Conservation (phyloP, 192 early-diverging fungal species). For the Coemansia sp. region DNA sequence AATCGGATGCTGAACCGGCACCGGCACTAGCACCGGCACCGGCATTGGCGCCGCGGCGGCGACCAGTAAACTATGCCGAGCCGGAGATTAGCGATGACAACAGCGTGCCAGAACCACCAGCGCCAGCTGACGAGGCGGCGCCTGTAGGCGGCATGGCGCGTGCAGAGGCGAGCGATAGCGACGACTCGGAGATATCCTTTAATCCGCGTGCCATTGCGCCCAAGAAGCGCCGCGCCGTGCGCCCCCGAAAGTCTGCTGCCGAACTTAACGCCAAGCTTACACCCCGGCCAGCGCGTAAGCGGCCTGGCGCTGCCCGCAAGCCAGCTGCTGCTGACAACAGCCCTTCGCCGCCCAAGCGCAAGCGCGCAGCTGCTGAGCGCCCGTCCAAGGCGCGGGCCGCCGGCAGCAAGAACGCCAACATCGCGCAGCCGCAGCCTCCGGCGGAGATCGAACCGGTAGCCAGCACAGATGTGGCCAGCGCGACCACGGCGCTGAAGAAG, state of each 20-base stretch:
- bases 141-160: not conserved
- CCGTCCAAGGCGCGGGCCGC: not conserved
- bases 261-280: constrained; percentile 38
- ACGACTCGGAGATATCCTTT: constrained; percentile 49
- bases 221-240: not conserved
- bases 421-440: not conserved
- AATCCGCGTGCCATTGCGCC: constrained; percentile 17
- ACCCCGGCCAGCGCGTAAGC: constrained; percentile 35
- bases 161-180: constrained; percentile 18
- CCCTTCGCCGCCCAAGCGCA: constrained; percentile 33
- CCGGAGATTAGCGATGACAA: constrained; percentile 7
- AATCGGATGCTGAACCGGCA: not conserved
- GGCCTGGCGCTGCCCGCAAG: not conserved
- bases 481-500: constrained; percentile 28
- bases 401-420: not conserved
- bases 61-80: constrained; percentile 29
- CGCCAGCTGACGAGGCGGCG: not conserved
- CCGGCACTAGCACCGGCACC: not conserved
- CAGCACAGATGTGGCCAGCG: not conserved
- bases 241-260: constrained; percentile 16
- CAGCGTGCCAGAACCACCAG: not conserved
- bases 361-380: constrained; percentile 5
- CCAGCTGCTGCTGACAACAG: not conserved
- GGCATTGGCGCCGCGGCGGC: not conserved
- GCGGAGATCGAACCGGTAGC: not conserved